A percentile compares a stretch with the other conserved stretches of the same genome.
These are phyloP conservation scores for Raphanus sativus DNA, from an alignment of 345 rosid genomes.

Conservation along the genomic window DNA sequence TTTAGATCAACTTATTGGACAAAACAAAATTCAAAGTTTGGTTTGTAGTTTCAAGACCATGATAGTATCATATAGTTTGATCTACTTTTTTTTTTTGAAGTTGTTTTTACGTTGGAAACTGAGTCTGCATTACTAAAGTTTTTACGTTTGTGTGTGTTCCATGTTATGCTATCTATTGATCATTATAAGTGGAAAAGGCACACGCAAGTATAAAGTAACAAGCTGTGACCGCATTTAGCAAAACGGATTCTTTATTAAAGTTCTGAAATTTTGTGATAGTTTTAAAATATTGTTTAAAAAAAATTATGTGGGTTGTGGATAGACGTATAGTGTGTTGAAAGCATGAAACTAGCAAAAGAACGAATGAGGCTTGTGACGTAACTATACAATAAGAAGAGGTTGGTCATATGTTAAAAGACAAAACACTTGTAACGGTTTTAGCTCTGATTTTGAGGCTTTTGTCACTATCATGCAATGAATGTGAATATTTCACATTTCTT, in stretches of 20 bases:
- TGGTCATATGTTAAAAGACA: constrained; percentile 27
- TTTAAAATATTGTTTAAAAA: neutral
- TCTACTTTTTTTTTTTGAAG: neutral
- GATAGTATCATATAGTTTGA: neutral
- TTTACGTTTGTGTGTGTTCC: neutral
- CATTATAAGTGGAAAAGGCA: neutral
- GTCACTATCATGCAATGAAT: constrained; percentile 17
- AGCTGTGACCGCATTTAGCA: neutral
- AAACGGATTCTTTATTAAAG: neutral
- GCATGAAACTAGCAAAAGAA: neutral
- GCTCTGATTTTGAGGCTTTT: constrained; percentile 14
- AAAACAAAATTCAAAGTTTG: neutral
- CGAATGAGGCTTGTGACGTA: constrained; percentile 22
- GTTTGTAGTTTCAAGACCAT: neutral
- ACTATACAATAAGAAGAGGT: constrained; percentile 15
- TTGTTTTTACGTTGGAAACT: neutral
- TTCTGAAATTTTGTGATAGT: neutral
- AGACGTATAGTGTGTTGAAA: constrained; percentile 18
- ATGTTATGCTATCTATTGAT: constrained; percentile 4
- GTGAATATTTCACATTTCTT: neutral
- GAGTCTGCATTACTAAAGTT: neutral
- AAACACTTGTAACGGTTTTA: constrained; percentile 33
- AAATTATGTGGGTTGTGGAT: neutral
- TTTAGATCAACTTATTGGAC: constrained; percentile 6
- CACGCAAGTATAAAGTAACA: neutral